A percentile compares a stretch with the other conserved stretches of the same genome.
These are phyloP conservation scores for Cantharellus cinnabarinus DNA, from an alignment of 768 basidiomycete species.

Conservation along the genomic window DNA sequence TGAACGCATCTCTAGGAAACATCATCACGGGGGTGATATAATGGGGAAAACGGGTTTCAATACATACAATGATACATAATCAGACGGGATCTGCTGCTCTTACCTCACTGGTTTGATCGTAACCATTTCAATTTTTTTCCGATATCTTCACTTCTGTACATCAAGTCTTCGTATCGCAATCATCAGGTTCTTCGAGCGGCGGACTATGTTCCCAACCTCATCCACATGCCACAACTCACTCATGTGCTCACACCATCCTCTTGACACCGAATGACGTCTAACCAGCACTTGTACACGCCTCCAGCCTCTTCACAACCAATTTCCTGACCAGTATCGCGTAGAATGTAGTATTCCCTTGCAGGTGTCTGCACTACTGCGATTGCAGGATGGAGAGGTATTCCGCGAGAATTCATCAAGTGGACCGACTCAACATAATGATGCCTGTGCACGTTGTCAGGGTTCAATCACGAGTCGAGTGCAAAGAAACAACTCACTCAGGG, in stretches of 20 bases:
- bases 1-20: too few relatives aligned
- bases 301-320: conserved; percentile 57
- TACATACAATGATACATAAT: too few relatives aligned
- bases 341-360: conserved; percentile 41
- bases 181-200: too few relatives aligned
- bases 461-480: not conserved
- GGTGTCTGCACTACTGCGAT: conserved; percentile 54
- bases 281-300: conserved; percentile 10
- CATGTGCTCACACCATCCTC: not conserved
- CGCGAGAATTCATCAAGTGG: conserved; percentile 29
- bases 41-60: too few relatives aligned
- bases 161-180: too few relatives aligned
- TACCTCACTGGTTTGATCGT: too few relatives aligned
- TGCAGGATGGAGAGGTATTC: conserved; percentile 33
- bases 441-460: not conserved
- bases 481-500: conserved; percentile 28
- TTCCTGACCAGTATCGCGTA: conserved; percentile 60
- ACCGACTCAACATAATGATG: conserved; percentile 30
- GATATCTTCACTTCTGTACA: too few relatives aligned
- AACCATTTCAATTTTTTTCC: too few relatives aligned
- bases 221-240: too few relatives aligned
- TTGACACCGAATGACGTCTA: not conserved
- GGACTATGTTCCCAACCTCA: too few relatives aligned
- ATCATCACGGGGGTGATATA: too few relatives aligned
- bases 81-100: too few relatives aligned